Evolutionary conservation across 768 basidiomycete species (phyloP).

Genomic region (Tulasnella sp.): DNA sequence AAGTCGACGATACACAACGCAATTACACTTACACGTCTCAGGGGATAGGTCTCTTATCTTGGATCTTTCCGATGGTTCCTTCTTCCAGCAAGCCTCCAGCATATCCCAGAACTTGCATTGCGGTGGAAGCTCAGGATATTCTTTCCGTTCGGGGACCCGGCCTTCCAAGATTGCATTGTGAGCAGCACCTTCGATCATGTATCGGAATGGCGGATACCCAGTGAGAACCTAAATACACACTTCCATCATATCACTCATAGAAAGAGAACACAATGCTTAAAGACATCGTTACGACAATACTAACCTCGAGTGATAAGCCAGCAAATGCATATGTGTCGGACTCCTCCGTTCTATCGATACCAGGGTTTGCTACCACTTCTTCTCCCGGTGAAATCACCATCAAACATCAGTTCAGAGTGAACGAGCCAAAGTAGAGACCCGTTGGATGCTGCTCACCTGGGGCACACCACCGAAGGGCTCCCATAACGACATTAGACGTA

Average conservation of each 20-base stretch:
- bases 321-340: not conserved
- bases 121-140: slow-evolving; percentile 4
- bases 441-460: not conserved
- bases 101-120: slow-evolving; percentile 9
- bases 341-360: not conserved
- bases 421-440: not conserved
- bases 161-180: not conserved
- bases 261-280: too few relatives aligned
- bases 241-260: not conserved
- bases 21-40: slow-evolving; percentile 1
- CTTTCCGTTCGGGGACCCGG: slow-evolving; percentile 5
- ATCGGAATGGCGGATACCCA: not conserved
- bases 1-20: too few relatives aligned
- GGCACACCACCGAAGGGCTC: not conserved
- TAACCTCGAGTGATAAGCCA: not conserved
- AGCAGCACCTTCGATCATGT: not conserved
- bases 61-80: slow-evolving; percentile 2
- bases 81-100: slow-evolving; percentile 10
- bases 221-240: slow-evolving; percentile 1
- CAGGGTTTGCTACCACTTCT: not conserved
- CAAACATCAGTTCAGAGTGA: too few relatives aligned
- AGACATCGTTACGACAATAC: too few relatives aligned
- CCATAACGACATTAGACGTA: not conserved
- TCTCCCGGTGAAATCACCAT: not conserved
- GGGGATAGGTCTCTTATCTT: not conserved